Evolutionary conservation across 805 yeast genomes (phyloP), one percentile per base, ranked within the genome.

Genomic region (Ogataea pini): DNA sequence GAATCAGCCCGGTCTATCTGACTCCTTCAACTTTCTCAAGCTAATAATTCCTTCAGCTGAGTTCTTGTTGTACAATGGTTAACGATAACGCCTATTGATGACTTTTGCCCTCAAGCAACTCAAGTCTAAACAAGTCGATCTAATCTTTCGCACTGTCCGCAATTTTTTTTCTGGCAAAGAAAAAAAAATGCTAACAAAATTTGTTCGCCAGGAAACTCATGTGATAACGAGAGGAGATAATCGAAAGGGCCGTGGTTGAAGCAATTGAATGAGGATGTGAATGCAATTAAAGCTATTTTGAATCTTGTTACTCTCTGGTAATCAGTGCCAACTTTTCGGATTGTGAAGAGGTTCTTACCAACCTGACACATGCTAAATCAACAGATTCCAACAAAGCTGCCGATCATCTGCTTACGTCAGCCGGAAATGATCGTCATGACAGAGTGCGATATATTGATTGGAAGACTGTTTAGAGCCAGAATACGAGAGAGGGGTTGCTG

Each of bases 141-240:
- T 41, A 33, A 31, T 33, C 44, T 14, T 22, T 41, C 44, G 44
- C 44, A 41, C 44, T 19, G 36, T 33, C 31, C 44, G 44, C 37
- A 41, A 41, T 29, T 32, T 41, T 39, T 39, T 39, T 41, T 41
- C 38, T 31, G 25, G 38, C 44, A 28, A 39, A 27, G n/a, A n/a
- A 39, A 37, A 24, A 37, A 22, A 37, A 24, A 36, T 20, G 18
- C 34, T 31, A 31, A n/a, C 34, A 24, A 22, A 17, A 27, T 19
- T 39, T 29, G 34, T 41, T 22, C 34, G 14, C 12, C n/a, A 29
- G 37, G 25, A 33, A 41, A 31, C 31, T 24, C 44, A 41, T 41
- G 44, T 41, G 44, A 41, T 31, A 41, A 41, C 44, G 38, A 17
- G 24, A 24, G 31, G 20, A 17, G 40, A n/a, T n/a, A n/a, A n/a